Base-by-base conservation (phyloP, 2,329 filamentous ascomycete species). In the Ophiostoma ulmi region DNA sequence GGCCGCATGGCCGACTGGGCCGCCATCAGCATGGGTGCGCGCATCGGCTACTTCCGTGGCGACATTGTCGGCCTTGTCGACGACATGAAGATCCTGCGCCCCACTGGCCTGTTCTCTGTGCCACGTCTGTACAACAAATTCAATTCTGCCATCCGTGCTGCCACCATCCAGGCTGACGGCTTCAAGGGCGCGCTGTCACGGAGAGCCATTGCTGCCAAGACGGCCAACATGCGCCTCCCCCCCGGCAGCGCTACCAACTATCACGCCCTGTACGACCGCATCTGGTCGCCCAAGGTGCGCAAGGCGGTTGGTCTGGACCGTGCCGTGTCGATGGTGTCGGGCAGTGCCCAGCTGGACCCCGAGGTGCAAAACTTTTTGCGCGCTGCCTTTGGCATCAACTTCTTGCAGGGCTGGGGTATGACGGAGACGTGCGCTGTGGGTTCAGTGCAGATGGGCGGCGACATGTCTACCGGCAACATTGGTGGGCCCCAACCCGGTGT, bases 101-200 rank as follows among this genome's bases (percentile, higher is more conserved):
- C 95, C 0, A 95, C 91, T 14, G 86, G 86, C 13, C 93, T 99
- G 79, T 88, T 91, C 75, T 97, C 93, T 20, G 95, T 99, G 1
- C 95, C 95, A 0, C 89, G 95, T 73, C 85, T 99, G 13, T 98
- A 89, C 84, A 97, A 97, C 80, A 89, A 93, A 69, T 97, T 98
- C 79, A 92, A 91, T 75, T 88, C 88, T 71, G 93, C 90, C 39
- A 91, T 99, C 76, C 91, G 91, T 75, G 86, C 90, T 1, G 87
- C 90, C 35, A 97, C 94, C 0, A 78, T 97, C 36, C 87, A 97
- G 74, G 89, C 91, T 2, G 84, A 90, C 0, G 95, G 94, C 35
- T 80, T 97, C 77, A 91, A 88, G 78, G 95, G 95, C 44, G 85
- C 91, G 1, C 81, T 99, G 70, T 95, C 93, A 4, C 87, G 92